Evolutionary conservation across 768 basidiomycete genomes (phyloP), one percentile per base, ranked within the genome.

Genomic region (Boletus barrowsii): DNA sequence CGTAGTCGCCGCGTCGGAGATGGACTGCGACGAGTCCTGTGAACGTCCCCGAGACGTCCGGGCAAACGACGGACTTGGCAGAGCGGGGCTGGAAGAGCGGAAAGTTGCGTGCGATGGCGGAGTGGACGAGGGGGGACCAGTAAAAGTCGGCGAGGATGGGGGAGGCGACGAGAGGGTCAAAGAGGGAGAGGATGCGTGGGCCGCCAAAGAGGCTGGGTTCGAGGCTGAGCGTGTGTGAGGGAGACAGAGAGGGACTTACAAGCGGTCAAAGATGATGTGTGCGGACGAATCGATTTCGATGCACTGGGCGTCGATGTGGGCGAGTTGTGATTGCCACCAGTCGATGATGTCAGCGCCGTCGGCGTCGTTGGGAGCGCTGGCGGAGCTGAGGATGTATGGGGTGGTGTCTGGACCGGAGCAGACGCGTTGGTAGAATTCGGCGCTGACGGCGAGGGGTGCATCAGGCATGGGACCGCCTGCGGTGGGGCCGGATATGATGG

Each of bases 1-100:
- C 74, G 60, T 79, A 85, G 55, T 85, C 84, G 6, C 84, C 84
- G 1, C 82, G 72, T 0, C 83, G 76, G 40, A 84, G 72, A 49
- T 85, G 83, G 9, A 84, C 53, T 1, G 83, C 83, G 13, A 85
- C 62, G 7, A 83, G 70, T 3, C 77, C 79, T 2, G 68, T 60
- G 22, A 81, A 68, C 10, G 70, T 67, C 37, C 62, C 41, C 5
- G 49, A 47, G 11, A 62, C 64, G 30, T 60, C 51, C 20, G 59
- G 45, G 47, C 53, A 40, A 10, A 61, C 48, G 56, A 66, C 49
- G 26, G 63, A 51, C 20, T 60, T 61, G 36, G 63, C 66, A 17
- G 70, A 65, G 29, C 61, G 60, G 9, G 73, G 72, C 17, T 73
- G 76, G 24, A 80, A 64, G n/a, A 73, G 59, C 17, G 68, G 68